Percentiles rank a stretch among this genome's conserved stretches.
Evolutionary conservation across 768 basidiomycete species (phyloP).

Genomic region (Suillus weaverae): DNA sequence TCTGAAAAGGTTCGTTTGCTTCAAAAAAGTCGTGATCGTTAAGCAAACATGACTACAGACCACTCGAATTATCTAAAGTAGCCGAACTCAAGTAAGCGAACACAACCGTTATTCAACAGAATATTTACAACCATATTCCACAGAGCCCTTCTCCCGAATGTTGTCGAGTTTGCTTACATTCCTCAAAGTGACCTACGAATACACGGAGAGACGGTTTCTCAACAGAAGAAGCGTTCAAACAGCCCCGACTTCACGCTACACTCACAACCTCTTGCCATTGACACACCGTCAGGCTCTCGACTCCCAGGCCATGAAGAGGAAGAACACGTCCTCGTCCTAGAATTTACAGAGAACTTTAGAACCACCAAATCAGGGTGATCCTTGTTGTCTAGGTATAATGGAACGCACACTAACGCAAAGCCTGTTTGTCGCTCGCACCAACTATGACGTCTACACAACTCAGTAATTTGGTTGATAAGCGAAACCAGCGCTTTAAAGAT

Average conservation of each 20-base stretch:
- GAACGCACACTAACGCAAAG: slow-evolving; percentile 6
- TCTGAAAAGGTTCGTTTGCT: slow-evolving; percentile 59
- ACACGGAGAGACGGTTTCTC: slow-evolving; percentile 39
- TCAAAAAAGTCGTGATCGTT: not conserved
- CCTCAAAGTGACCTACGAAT: slow-evolving; percentile 61
- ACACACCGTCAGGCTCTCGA: slow-evolving; percentile 23
- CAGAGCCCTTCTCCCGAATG: slow-evolving; percentile 79
- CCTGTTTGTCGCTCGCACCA: slow-evolving; percentile 22
- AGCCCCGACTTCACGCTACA: slow-evolving; percentile 44
- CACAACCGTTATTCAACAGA: not conserved
- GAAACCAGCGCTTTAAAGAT: slow-evolving; percentile 62
- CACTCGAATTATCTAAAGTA: slow-evolving; percentile 73
- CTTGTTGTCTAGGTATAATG: slow-evolving; percentile 5
- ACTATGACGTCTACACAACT: slow-evolving; percentile 55
- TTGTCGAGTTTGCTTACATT: slow-evolving; percentile 82
- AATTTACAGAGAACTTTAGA: slow-evolving; percentile 50
- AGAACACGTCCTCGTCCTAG: slow-evolving; percentile 51
- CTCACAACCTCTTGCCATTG: slow-evolving; percentile 10
- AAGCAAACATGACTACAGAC: slow-evolving; percentile 43
- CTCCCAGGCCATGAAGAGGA: slow-evolving; percentile 30
- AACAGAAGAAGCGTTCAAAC: slow-evolving; percentile 26
- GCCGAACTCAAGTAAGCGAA: slow-evolving; percentile 75
- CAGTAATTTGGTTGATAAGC: slow-evolving; percentile 68
- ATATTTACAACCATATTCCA: slow-evolving; percentile 1
- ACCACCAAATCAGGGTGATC: slow-evolving; percentile 30